Evolutionary conservation across 208 protist genomes (phyloP).

Genomic region (Hexamita inflata): DNA sequence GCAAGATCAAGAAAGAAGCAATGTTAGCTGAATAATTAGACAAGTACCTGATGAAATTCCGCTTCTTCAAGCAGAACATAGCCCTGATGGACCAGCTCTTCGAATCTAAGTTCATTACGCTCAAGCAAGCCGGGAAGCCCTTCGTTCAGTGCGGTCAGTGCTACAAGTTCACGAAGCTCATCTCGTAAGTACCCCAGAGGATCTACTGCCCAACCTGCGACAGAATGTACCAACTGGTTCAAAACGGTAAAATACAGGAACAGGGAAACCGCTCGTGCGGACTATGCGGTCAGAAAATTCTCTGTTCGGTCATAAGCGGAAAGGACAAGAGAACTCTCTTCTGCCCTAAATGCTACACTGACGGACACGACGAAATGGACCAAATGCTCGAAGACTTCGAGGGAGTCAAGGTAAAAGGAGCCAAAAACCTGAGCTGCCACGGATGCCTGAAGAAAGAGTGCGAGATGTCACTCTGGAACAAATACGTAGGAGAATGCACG

Average conservation of each 20-base stretch:
- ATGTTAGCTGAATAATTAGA: slow-evolving; percentile 15
- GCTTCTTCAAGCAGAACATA: slow-evolving; percentile 69
- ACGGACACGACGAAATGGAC: no score
- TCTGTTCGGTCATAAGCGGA: no score
- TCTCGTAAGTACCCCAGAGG: slow-evolving; percentile 55
- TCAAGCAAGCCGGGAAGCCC: slow-evolving; percentile 58
- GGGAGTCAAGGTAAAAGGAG: no score
- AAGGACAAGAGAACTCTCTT: slow-evolving; percentile 5
- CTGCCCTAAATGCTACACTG: slow-evolving; percentile 12
- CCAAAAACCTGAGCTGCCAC: no score
- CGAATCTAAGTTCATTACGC: slow-evolving; percentile 68
- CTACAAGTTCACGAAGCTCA: slow-evolving; percentile 54
- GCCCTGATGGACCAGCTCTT: slow-evolving; percentile 63
- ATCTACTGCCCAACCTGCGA: slow-evolving; percentile 76
- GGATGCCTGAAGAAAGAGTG: no score
- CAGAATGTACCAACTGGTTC: slow-evolving; percentile 64
- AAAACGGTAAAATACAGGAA: slow-evolving; percentile 62
- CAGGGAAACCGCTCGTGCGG: slow-evolving; percentile 52
- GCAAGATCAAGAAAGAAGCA: slow-evolving; percentile 57
- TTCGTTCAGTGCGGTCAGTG: slow-evolving; percentile 71
- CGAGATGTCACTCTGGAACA: no score
- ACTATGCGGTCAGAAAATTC: background rate
- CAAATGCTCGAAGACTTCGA: no score
- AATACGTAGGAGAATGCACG: no score
- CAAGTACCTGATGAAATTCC: slow-evolving; percentile 56